Evolutionary conservation across 169 alveolate genomes (phyloP), one percentile per base, ranked within the genome.

Genomic region (Babesia bigemina): DNA sequence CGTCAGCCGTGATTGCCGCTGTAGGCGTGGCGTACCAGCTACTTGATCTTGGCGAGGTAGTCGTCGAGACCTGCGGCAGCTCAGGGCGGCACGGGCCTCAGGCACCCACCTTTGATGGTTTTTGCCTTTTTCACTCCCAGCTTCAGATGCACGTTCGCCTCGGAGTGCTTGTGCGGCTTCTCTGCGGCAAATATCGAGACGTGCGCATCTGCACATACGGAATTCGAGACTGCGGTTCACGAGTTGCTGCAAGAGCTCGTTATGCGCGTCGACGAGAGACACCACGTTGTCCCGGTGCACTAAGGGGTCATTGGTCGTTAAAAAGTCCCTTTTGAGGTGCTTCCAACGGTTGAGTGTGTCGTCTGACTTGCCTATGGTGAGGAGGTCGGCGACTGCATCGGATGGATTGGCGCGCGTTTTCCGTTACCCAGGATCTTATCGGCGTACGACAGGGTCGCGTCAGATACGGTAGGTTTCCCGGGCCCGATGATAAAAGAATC

Each of bases 401-500:
- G 17, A n/a, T 44, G 58, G 9, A 70, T 61, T 7, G 16, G 0
- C 42, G 4, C 42, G 28, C 49, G 4, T 2, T 14, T 19, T 2
- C 4, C 26, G 39, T 3, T 55, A 72, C 88, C 88, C 49, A 70
- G 21, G 9, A 62, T 44, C 52, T 81, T 81, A 81, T 81, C 75
- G 21, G 56, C 72, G 69, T 72, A 71, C 17, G 88, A 72, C n/a
- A 60, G 60, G 28, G 57, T 63, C n/a, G 58, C 63, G 56, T 81
- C 75, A 42, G 79, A 47, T 3, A 60, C 63, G 42, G 59, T 21
- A 36, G 73, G 72, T 29, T 66, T 81, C 55, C 42, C 56, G 26
- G 88, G 88, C 62, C 79, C 88, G 28, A 81, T 58, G 19, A 63
- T 76, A 58, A 63, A 81, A 63, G 88, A 81, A 81, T 81, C 88